phyloP scores from a whole-genome alignment of 805 yeast species.

The Cyberlindnera bimundalis region DNA sequence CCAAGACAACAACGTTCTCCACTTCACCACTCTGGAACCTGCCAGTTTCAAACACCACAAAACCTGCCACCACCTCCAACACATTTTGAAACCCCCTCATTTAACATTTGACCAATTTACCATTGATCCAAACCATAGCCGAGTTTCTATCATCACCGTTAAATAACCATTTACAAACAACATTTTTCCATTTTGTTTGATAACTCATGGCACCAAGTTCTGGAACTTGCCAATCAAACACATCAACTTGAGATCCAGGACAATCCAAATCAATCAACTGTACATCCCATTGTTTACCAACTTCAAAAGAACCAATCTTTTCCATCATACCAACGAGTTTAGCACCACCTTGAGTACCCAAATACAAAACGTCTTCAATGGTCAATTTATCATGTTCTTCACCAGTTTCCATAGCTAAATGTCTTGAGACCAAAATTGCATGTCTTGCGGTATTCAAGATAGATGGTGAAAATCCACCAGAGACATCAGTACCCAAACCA shows the following conservation, averaged over 20 bases:
- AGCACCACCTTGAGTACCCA: conserved; percentile 93
- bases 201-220: conserved; percentile 22
- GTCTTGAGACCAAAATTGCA: conserved; percentile 69
- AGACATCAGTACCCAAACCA: conserved; percentile 75
- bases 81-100: neutral
- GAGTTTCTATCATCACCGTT: conserved; percentile 93
- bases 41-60: conserved; percentile 2
- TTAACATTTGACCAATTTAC: conserved; percentile 47
- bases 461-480: conserved; percentile 72
- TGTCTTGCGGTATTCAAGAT: conserved; percentile 64
- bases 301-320: conserved; percentile 63
- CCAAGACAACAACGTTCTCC: conserved; percentile 1
- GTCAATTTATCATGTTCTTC: conserved; percentile 49
- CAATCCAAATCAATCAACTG: conserved; percentile 66
- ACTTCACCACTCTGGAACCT: conserved; percentile 6
- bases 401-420: conserved; percentile 54
- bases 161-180: conserved; percentile 87
- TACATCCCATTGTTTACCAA: conserved; percentile 81
- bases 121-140: conserved; percentile 76
- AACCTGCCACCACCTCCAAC: too few relatives aligned
- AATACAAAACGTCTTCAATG: conserved; percentile 66
- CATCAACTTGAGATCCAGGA: conserved; percentile 60
- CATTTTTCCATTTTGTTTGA: conserved; percentile 44
- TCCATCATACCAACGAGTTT: conserved; percentile 56
- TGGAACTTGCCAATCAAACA: conserved; percentile 72